Evolutionary conservation across 495 filamentous ascomycete species (phyloP), one percentile per base, ranked within the genome.

Genomic region (Opeltia flavorubescens): DNA sequence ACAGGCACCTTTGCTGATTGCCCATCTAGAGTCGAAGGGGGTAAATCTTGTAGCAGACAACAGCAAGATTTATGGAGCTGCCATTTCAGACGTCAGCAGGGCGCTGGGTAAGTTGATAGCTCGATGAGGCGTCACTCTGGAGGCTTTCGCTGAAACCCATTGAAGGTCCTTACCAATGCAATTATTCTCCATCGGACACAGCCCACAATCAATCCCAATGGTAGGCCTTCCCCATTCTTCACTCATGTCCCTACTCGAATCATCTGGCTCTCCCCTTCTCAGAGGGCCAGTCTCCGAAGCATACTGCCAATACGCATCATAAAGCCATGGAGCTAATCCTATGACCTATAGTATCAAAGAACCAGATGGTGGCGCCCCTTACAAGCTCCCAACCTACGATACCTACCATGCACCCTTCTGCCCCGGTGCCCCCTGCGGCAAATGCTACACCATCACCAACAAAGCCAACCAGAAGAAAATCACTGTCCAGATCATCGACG

Each of bases 401-500:
- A 5, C 8, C 15, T 43, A 48, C 34, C 9, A 38, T 6, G 21
- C 30, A 8, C 46, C 46, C 13, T 31, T 8, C 31, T 48, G 46
- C 46, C 46, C 46, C 4, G 26, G 26, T 13, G 36, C 24, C 11
- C 20, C 25, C 11, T 48, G 46, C 35, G 46, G 46, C 23, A 21
- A 13, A 8, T 48, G 46, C 46, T 48, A 48, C 46, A n/a, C 25
- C 26, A 27, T 48, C 33, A 48, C 46, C 34, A 48, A 25, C 12
- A 28, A 11, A 5, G 35, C 18, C 6, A 41, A 8, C n/a, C 30
- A 35, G 21, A 31, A 35, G 26, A 43, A 41, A 31, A 29, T 48
- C 23, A 48, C 46, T 27, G 35, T 48, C 33, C 46, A 48, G 27
- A 43, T 48, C 34, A 48, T 48, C 38, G 46, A 48, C 46, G 36